phyloP scores from a whole-genome alignment of 352 stramenopile species.

The Plasmopara halstedii region DNA sequence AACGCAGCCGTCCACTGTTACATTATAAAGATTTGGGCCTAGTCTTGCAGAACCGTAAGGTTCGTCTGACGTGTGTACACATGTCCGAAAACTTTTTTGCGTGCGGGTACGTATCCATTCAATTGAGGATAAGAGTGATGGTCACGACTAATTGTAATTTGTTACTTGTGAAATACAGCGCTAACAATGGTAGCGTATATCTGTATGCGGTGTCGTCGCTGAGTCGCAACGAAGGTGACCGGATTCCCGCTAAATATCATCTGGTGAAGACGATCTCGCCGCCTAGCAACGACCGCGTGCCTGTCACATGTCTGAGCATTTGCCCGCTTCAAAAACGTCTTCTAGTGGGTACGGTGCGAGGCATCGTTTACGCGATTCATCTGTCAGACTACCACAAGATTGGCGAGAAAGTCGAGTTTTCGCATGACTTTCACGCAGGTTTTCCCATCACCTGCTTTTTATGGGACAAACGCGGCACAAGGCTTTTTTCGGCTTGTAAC shows the following conservation, averaged over 20 bases:
- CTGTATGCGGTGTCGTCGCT: conserved; percentile 65
- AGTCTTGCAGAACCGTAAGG: conserved; percentile 49
- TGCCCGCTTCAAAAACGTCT: conserved; percentile 74
- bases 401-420: conserved; percentile 83
- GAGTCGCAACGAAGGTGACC: conserved; percentile 25
- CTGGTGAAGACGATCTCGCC: conserved; percentile 84
- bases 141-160: conserved; percentile 17
- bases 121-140: conserved; percentile 16
- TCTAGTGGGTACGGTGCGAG: conserved; percentile 69
- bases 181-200: conserved; percentile 76
- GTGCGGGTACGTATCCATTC: conserved; percentile 45
- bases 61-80: conserved; percentile 74
- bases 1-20: conserved; percentile 48
- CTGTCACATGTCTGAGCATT: conserved; percentile 71
- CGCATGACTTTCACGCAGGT: conserved; percentile 74
- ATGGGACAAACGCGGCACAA: conserved; percentile 59
- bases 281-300: conserved; percentile 58
- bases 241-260: conserved; percentile 49
- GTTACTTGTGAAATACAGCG: conserved; percentile 15
- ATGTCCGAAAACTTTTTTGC: conserved; percentile 82
- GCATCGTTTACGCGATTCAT: conserved; percentile 74
- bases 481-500: conserved; percentile 80
- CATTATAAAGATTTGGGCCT: conserved; percentile 68
- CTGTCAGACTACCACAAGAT: conserved; percentile 83
- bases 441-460: conserved; percentile 78